Evolutionary conservation across 805 yeast genomes (phyloP).

Genomic region (Kazachstania psychrophila): DNA sequence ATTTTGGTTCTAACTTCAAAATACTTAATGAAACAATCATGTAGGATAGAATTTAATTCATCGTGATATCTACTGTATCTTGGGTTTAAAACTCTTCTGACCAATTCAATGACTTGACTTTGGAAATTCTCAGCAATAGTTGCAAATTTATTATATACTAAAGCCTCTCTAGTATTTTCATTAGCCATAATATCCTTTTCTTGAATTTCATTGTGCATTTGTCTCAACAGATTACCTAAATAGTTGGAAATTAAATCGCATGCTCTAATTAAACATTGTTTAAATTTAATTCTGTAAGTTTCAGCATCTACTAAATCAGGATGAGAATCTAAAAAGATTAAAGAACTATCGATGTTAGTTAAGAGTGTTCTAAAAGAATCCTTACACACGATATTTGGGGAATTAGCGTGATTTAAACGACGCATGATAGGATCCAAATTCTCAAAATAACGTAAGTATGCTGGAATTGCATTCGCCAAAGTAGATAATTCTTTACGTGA

Average conservation of each 20-base stretch:
- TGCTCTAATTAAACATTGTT: constrained; percentile 77
- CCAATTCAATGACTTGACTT: constrained; percentile 31
- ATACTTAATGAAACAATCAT: constrained; percentile 56
- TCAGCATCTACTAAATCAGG: constrained; percentile 62
- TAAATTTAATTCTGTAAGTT: constrained; percentile 58
- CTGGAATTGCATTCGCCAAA: constrained; percentile 49
- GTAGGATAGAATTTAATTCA: constrained; percentile 44
- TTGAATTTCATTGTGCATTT: constrained; percentile 25
- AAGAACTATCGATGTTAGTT: constrained; percentile 52
- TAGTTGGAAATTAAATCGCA: constrained; percentile 66
- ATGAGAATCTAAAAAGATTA: constrained; percentile 48
- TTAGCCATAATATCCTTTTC: constrained; percentile 20
- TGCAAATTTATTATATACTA: constrained; percentile 57
- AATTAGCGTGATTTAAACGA: constrained; percentile 59
- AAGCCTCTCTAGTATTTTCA: constrained; percentile 43
- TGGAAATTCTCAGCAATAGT: constrained; percentile 34
- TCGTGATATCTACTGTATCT: constrained; percentile 42
- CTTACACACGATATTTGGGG: constrained; percentile 49
- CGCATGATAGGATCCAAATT: constrained; percentile 61
- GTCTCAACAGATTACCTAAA: constrained; percentile 36
- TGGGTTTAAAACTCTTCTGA: constrained; percentile 25
- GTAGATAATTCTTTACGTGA: constrained; percentile 40
- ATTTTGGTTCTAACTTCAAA: constrained; percentile 48
- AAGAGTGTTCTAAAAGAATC: constrained; percentile 48
- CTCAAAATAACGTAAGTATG: constrained; percentile 56